Evolutionary conservation across 345 rosid species (phyloP).

Genomic region (Excoecaria cochinchinensis): DNA sequence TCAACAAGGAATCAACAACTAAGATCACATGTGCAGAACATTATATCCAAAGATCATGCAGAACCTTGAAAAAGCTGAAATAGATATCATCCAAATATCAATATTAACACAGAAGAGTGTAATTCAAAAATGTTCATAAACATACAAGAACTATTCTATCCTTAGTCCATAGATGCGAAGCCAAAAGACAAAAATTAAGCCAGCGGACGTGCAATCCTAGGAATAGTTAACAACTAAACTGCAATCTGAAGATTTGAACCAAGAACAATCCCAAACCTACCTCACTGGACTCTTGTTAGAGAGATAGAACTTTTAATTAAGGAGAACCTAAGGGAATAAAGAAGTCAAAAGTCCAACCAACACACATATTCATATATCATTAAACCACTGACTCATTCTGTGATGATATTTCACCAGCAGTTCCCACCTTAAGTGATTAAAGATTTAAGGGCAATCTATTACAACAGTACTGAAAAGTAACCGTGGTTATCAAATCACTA

Average conservation of each 20-base stretch:
- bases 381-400: not conserved
- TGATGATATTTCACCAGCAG: not conserved
- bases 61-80: not conserved
- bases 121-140: not conserved
- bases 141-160: not conserved
- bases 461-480: not conserved
- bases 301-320: not conserved
- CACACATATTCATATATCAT: not conserved
- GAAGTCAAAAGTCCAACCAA: not conserved
- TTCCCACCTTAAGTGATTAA: not conserved
- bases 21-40: not conserved
- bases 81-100: not conserved
- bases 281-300: not conserved
- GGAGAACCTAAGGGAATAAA: not conserved
- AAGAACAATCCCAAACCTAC: not conserved
- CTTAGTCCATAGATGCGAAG: not conserved
- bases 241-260: not conserved
- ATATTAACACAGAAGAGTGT: not conserved
- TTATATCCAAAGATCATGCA: not conserved
- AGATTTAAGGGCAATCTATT: not conserved
- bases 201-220: not conserved
- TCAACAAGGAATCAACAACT: not conserved
- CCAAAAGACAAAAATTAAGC: not conserved
- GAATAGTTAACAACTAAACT: slow-evolving; percentile 1
- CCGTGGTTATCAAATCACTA: no score